Conservation (phyloP, 78 protist genomes). For the Bigelowiella natans region DNA sequence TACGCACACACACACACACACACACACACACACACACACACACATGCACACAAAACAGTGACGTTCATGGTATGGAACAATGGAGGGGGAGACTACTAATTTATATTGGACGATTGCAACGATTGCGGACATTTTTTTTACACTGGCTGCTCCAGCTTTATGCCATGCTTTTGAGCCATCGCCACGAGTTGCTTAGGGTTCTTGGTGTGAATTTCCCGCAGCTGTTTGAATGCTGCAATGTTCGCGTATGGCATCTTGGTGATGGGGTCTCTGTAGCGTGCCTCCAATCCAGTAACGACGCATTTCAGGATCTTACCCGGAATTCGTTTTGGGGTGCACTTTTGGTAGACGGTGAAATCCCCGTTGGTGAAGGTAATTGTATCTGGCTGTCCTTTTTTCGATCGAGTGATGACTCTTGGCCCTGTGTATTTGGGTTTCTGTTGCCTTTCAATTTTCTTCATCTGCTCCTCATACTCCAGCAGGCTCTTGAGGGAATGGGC, state of each 20-base stretch:
- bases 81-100: too few species aligned
- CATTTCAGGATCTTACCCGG: neutral
- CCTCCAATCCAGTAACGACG: neutral
- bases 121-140: too few species aligned
- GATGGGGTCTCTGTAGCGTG: neutral
- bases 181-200: too few species aligned
- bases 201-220: too few species aligned
- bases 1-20: neutral
- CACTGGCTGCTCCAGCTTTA: too few species aligned
- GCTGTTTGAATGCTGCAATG: neutral
- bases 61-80: too few species aligned
- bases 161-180: too few species aligned
- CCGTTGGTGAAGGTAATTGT: neutral
- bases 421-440: too few species aligned
- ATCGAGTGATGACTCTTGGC: too few species aligned
- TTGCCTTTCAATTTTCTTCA: neutral
- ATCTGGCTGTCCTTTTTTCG: too few species aligned
- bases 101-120: too few species aligned
- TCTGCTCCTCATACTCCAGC: neutral
- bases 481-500: neutral
- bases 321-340: neutral
- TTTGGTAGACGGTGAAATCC: neutral
- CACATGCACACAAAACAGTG: neutral
- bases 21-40: neutral
- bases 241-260: neutral